Evolutionary conservation across 352 stramenopile species (phyloP).

Genomic region (Globisporangium splendens): DNA sequence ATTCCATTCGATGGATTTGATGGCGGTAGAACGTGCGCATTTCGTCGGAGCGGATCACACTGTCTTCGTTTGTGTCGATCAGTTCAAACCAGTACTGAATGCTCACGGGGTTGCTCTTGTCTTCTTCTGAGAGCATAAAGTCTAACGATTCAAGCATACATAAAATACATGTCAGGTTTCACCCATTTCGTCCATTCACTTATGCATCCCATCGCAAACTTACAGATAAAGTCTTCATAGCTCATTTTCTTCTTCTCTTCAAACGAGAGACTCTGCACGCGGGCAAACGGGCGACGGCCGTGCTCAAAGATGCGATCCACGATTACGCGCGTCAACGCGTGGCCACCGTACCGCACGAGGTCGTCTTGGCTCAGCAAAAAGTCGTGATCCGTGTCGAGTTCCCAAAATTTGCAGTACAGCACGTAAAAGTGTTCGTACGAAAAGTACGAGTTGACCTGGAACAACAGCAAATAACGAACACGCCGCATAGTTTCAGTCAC

Average conservation of each 20-base stretch:
- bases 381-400: constrained; percentile 94
- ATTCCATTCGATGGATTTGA: constrained; percentile 97
- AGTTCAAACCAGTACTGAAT: constrained; percentile 98
- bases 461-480: background rate
- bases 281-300: constrained; percentile 74
- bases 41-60: constrained; percentile 95
- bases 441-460: constrained; percentile 93
- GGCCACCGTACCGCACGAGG: constrained; percentile 79
- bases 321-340: constrained; percentile 83
- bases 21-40: constrained; percentile 93
- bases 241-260: constrained; percentile 90
- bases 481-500: background rate
- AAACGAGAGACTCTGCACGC: constrained; percentile 61
- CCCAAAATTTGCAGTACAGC: constrained; percentile 99
- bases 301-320: constrained; percentile 87
- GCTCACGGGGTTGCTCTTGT: constrained; percentile 96
- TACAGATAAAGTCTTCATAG: constrained; percentile 91
- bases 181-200: background rate
- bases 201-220: constrained; percentile 5
- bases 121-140: constrained; percentile 99
- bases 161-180: background rate
- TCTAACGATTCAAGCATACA: constrained; percentile 39
- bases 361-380: constrained; percentile 83
- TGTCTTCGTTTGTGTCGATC: constrained; percentile 97
- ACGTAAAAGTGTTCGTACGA: constrained; percentile 99